Percentiles rank a stretch among this genome's conserved stretches.
Evolutionary conservation across 306 rosid genomes (phyloP).

Genomic region (Senna siamea): DNA sequence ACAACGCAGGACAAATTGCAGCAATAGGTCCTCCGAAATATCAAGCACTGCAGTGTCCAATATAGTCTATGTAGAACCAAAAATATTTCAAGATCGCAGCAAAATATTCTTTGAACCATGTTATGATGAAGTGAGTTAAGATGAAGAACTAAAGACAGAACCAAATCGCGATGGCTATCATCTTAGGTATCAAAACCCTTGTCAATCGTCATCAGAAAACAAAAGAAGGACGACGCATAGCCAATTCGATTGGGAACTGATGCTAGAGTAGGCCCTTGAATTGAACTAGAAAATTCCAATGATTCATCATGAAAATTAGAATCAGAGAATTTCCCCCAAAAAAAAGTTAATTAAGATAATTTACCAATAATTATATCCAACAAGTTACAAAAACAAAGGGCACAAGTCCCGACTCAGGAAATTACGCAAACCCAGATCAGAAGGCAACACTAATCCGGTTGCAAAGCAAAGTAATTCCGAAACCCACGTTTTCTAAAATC

Average conservation of each 20-base stretch:
- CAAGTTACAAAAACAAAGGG: neutral
- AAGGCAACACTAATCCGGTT: neutral
- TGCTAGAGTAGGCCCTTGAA: conserved; percentile 1
- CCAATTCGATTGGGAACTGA: conserved; percentile 25
- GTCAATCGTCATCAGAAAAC: neutral
- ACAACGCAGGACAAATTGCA: neutral
- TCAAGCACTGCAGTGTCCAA: neutral
- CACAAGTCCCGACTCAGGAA: neutral
- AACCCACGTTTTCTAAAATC: neutral
- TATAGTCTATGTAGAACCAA: neutral
- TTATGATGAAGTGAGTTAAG: neutral
- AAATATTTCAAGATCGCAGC: neutral
- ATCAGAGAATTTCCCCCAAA: neutral
- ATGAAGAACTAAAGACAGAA: neutral
- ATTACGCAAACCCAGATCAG: conserved; percentile 26
- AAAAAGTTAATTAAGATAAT: neutral
- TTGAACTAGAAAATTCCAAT: neutral
- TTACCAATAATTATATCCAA: neutral
- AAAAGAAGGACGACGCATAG: neutral
- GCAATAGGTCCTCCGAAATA: neutral
- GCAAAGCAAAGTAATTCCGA: neutral
- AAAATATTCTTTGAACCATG: neutral
- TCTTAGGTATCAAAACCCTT: conserved; percentile 11
- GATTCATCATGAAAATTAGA: neutral
- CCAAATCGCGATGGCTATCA: conserved; percentile 2